These are phyloP conservation scores for Trametes cingulata DNA, from an alignment of 768 basidiomycete genomes.

Conservation along the genomic window DNA sequence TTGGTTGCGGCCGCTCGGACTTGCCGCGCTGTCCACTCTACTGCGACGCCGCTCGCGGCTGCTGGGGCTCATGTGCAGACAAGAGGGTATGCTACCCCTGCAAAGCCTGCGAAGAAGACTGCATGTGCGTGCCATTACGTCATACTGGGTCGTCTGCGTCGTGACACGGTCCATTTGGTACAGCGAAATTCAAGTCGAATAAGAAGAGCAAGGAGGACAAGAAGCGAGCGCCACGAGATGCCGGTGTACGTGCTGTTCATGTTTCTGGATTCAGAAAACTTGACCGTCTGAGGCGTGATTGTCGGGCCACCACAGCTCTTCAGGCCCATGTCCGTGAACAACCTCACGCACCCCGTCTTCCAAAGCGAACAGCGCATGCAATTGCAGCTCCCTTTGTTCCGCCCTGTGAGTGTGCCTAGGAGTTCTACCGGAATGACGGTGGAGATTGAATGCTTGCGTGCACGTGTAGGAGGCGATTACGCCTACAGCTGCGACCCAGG, in stretches of 20 bases:
- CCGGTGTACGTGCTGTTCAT: conserved; percentile 13
- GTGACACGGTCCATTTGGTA: not conserved
- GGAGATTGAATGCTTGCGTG: not conserved
- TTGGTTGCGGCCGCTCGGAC: conserved; percentile 2
- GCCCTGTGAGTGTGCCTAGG: conserved; percentile 38
- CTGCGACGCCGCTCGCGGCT: not conserved
- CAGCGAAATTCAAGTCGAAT: conserved; percentile 18
- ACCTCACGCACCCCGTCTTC: conserved; percentile 45
- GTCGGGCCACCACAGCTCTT: conserved; percentile 39
- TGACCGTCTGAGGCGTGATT: too few relatives aligned
- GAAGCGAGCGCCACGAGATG: conserved; percentile 7
- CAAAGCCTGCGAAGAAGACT: conserved; percentile 5
- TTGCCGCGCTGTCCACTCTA: conserved; percentile 1
- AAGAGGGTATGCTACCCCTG: conserved; percentile 16
- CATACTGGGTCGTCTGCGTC: not conserved
- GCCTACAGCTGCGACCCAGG: conserved; percentile 42
- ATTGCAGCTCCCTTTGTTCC: conserved; percentile 44
- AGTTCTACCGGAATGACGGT: not conserved
- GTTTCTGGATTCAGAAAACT: too few relatives aligned
- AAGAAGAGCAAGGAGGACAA: not conserved
- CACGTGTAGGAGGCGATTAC: conserved; percentile 36
- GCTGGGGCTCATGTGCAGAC: not conserved
- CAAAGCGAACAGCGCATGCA: conserved; percentile 37
- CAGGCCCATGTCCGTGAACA: conserved; percentile 39
- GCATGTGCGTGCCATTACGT: not conserved